Conservation (phyloP, 2,329 filamentous ascomycete genomes). For the Zymoseptoria crescenta region DNA sequence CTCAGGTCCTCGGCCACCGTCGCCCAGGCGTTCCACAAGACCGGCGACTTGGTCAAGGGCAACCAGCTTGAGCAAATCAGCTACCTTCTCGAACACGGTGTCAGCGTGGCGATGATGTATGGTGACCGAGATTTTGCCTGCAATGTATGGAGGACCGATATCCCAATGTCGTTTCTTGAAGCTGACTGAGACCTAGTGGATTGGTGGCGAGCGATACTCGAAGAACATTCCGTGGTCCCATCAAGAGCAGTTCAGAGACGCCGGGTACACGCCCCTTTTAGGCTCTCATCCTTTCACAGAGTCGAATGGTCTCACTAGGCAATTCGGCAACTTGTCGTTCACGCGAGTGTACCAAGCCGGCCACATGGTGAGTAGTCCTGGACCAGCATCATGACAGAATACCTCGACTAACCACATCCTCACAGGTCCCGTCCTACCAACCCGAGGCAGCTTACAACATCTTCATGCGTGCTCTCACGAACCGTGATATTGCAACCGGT, state of each 20-base stretch:
- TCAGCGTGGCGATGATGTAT: constrained; percentile 62
- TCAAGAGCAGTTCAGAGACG: constrained; percentile 38
- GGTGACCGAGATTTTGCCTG: constrained; percentile 53
- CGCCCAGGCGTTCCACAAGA: constrained; percentile 32
- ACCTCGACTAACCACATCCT: constrained; percentile 33
- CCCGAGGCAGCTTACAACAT: constrained; percentile 33
- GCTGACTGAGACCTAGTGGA: constrained; percentile 32
- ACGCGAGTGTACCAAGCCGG: constrained; percentile 44
- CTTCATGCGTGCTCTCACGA: constrained; percentile 31
- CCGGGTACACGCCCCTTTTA: constrained; percentile 39
- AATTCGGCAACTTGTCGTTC: constrained; percentile 34
- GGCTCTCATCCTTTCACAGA: constrained; percentile 18
- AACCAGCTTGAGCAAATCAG: constrained; percentile 34
- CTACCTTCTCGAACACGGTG: constrained; percentile 34
- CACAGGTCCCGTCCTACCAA: constrained; percentile 34
- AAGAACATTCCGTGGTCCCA: constrained; percentile 42
- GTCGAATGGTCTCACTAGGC: constrained; percentile 26
- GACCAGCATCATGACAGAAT: too few species aligned
- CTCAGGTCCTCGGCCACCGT: constrained; percentile 28
- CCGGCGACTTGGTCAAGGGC: constrained; percentile 35
- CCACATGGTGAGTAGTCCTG: constrained; percentile 31
- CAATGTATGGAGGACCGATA: constrained; percentile 32
- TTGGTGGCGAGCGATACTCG: constrained; percentile 47
- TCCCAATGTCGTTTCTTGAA: not conserved
- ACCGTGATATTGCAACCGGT: constrained; percentile 31